A percentile compares a stretch with the other conserved stretches of the same genome.
Conservation (phyloP, 768 basidiomycete genomes). For the Artomyces pyxidatus region DNA sequence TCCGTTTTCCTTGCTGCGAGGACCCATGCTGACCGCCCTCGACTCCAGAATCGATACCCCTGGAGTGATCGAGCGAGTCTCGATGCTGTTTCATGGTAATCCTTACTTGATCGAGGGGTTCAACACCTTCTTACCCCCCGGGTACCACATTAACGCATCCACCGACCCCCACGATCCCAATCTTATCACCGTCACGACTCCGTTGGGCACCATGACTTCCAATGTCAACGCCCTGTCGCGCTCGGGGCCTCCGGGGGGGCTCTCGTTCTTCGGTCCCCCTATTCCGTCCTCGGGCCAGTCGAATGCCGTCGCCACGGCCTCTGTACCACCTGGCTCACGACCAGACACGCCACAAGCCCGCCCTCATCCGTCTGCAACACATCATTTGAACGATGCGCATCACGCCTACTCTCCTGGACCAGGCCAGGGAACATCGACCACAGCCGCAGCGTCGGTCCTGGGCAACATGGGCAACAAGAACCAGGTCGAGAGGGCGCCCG, state of each 20-base stretch:
- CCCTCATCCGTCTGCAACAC: constrained; percentile 25
- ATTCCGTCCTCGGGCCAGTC: constrained; percentile 20
- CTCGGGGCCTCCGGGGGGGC: constrained; percentile 24
- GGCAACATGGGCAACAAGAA: constrained; percentile 29
- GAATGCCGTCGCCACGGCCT: constrained; percentile 39
- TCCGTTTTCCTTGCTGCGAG: constrained; percentile 9
- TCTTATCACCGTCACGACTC: constrained; percentile 77
- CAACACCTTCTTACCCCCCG: constrained; percentile 93
- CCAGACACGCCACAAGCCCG: constrained; percentile 26
- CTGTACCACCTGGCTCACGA: constrained; percentile 38
- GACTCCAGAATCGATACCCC: constrained; percentile 85
- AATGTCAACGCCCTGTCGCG: constrained; percentile 37
- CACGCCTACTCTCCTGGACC: constrained; percentile 4
- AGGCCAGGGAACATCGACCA: not conserved
- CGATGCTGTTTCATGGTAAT: constrained; percentile 85
- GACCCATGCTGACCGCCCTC: not conserved
- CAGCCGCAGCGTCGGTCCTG: constrained; percentile 15
- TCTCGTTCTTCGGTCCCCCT: constrained; percentile 18
- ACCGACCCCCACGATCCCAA: constrained; percentile 61
- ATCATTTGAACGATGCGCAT: constrained; percentile 36
- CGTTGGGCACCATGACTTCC: constrained; percentile 63
- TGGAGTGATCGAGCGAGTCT: constrained; percentile 93
- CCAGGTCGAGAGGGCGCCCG: constrained; percentile 41
- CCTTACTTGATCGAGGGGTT: constrained; percentile 90
- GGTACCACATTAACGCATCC: constrained; percentile 88